Evolutionary conservation across 208 protist species (phyloP), one percentile per base, ranked within the genome.

Genomic region (Crithidia brevicula): DNA sequence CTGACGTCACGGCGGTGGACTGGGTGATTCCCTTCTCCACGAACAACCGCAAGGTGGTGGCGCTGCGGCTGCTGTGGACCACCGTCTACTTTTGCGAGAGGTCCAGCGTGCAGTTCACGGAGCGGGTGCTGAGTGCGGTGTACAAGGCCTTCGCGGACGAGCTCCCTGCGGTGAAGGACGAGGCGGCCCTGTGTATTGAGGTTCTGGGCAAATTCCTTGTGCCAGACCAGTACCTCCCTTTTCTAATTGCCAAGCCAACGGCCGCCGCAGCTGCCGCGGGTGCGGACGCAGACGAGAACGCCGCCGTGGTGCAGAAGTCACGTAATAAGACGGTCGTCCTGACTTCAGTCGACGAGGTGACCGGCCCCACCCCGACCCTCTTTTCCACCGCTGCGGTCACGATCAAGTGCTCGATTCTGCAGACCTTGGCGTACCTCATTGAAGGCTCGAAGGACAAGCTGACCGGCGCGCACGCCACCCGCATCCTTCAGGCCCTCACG

Each of bases 1-100:
- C 47, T 1, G 89, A 97, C 68, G 69, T 93, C 27, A 82, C 79
- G 0, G 81, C 92, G 4, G 89, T 97, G 20, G 89, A 97, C 72
- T 97, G 92, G 92, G 75, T 89, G 18, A 95, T 97, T 75, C 85
- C 84, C 3, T 94, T 87, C 58, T 94, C 88, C 38, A 94, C 75
- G 6, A 92, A 94, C 58, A 97, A 97, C 61, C 73, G 78, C 34
- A 74, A 83, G n/a, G 85, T 88, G 16, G 82, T 94, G 16, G 92
- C 89, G 40, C 71, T 97, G 7, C 81, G 82, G 31, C 85, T 93
- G 34, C 67, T 97, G 43, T 92, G 86, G 85, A 82, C 83, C n/a
- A 65, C 67, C 46, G 80, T 97, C 54, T 93, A 84, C 58, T 80
- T 90, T 64, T 80, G 77, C 31, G 92, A 97, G 63, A 87, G 85